Evolutionary conservation across 164 flowering plant genomes (phyloP).

Genomic region (Berberis vulgaris): DNA sequence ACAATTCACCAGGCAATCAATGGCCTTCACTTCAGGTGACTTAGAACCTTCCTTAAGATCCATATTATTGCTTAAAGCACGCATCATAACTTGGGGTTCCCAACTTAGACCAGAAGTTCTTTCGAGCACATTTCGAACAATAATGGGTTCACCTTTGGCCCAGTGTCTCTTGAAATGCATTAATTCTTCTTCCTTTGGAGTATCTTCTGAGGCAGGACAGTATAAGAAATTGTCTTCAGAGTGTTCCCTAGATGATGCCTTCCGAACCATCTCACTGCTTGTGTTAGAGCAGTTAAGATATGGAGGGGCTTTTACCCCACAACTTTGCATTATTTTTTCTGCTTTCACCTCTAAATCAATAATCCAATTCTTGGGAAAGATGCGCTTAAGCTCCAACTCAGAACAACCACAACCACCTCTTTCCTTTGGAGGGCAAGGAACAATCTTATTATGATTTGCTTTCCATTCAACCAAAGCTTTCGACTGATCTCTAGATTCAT

Average conservation of each 20-base stretch:
- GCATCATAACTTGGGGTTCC: conserved; percentile 94
- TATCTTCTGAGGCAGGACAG: conserved; percentile 40
- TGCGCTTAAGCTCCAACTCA: conserved; percentile 55
- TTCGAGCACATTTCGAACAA: conserved; percentile 62
- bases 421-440: conserved; percentile 59
- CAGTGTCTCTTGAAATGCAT: conserved; percentile 51
- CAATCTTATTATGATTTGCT: conserved; percentile 28
- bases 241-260: conserved; percentile 42
- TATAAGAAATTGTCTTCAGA: conserved; percentile 52
- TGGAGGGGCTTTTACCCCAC: conserved; percentile 2
- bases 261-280: conserved; percentile 16
- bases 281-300: conserved; percentile 1
- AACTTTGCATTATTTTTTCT: conserved; percentile 13
- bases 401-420: conserved; percentile 67
- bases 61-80: conserved; percentile 50
- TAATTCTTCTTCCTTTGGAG: conserved; percentile 24
- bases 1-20: conserved; percentile 72
- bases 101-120: conserved; percentile 63
- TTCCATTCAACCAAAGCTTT: conserved; percentile 28
- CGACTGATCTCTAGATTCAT: conserved; percentile 6
- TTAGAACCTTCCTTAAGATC: conserved; percentile 29
- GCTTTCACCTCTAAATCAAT: conserved; percentile 31
- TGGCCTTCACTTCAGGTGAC: conserved; percentile 52
- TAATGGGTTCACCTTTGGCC: conserved; percentile 72
- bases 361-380: conserved; percentile 51